Percentiles rank a stretch among this genome's conserved stretches.
Conservation (phyloP, 2,329 filamentous ascomycete species). For the Podosphaera leucotricha region DNA sequence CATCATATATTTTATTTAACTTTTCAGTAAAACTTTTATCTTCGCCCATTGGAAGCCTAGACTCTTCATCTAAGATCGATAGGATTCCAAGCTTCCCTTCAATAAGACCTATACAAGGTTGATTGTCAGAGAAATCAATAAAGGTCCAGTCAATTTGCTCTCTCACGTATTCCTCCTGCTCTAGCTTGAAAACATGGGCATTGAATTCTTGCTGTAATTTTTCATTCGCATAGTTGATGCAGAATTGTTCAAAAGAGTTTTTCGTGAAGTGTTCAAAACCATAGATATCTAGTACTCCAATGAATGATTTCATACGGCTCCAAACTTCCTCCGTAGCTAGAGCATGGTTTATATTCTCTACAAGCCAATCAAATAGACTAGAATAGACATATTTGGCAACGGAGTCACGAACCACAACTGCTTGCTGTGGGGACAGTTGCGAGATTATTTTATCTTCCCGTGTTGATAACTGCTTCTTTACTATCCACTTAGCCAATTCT, state of each 20-base stretch:
- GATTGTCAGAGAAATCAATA: slow-evolving; percentile 97
- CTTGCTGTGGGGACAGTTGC: slow-evolving; percentile 81
- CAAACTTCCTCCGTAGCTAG: slow-evolving; percentile 76
- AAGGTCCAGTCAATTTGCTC: slow-evolving; percentile 99
- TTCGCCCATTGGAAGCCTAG: slow-evolving; percentile 83
- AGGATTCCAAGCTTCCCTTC: slow-evolving; percentile 90
- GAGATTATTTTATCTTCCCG: slow-evolving; percentile 95
- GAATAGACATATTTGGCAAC: slow-evolving; percentile 99
- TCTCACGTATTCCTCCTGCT: slow-evolving; percentile 90
- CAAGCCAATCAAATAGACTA: slow-evolving; percentile 93
- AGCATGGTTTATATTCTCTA: slow-evolving; percentile 86
- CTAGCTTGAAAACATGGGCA: slow-evolving; percentile 95
- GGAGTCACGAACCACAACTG: slow-evolving; percentile 82
- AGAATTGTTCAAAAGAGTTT: slow-evolving; percentile 99
- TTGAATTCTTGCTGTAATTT: slow-evolving; percentile 99
- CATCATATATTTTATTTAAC: slow-evolving; percentile 79
- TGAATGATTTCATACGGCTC: slow-evolving; percentile 65
- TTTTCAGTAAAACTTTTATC: slow-evolving; percentile 96
- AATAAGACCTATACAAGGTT: slow-evolving; percentile 95
- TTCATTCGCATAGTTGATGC: slow-evolving; percentile 99
- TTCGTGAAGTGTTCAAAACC: slow-evolving; percentile 98
- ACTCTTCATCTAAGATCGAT: slow-evolving; percentile 86
- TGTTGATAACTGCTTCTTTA: slow-evolving; percentile 95
- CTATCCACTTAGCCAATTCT: slow-evolving; percentile 91
- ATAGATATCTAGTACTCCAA: slow-evolving; percentile 97